Conservation (phyloP, 805 yeast species). For the Candida hungchunana region DNA sequence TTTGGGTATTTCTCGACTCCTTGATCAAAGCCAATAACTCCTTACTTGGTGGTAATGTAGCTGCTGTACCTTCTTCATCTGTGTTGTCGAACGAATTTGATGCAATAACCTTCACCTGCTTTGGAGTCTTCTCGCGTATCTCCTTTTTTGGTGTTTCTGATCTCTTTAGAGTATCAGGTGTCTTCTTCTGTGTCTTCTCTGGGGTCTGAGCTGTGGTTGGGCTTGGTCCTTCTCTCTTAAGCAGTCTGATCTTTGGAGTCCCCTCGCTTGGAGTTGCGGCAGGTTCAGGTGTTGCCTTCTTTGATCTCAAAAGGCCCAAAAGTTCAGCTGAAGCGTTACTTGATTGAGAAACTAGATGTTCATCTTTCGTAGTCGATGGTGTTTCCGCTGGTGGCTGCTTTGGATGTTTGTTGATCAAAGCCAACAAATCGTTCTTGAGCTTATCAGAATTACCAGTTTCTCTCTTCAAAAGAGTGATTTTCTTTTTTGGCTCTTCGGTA, state of each 20-base stretch:
- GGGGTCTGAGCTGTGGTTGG: constrained; percentile 15
- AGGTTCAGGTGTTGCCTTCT: constrained; percentile 1
- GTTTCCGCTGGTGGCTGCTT: constrained; percentile 1
- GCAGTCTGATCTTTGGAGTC: constrained; percentile 21
- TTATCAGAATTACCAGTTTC: constrained; percentile 5
- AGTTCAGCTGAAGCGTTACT: constrained; percentile 5
- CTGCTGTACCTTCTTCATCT: constrained; percentile 1
- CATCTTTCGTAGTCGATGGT: constrained; percentile 4
- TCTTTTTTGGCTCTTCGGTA: constrained; percentile 1
- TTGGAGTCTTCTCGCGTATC: too few relatives aligned
- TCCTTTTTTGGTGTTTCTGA: constrained; percentile 2
- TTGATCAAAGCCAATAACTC: constrained; percentile 23
- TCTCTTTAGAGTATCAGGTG: constrained; percentile 7
- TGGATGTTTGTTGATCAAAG: constrained; percentile 19
- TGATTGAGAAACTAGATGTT: constrained; percentile 4
- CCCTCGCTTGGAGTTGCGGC: constrained; percentile 2
- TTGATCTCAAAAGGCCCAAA: constrained; percentile 7
- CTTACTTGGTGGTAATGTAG: constrained; percentile 17
- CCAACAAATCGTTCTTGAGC: constrained; percentile 20
- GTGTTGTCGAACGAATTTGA: neutral
- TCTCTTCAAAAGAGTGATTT: constrained; percentile 7
- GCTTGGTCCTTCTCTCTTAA: constrained; percentile 24
- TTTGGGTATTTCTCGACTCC: constrained; percentile 11
- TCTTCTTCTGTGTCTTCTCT: constrained; percentile 22
- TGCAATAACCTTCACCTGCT: too few relatives aligned